Evolutionary conservation across 1,284 basidiomycete genomes (phyloP).

Genomic region (Afroboletus lepidellus): DNA sequence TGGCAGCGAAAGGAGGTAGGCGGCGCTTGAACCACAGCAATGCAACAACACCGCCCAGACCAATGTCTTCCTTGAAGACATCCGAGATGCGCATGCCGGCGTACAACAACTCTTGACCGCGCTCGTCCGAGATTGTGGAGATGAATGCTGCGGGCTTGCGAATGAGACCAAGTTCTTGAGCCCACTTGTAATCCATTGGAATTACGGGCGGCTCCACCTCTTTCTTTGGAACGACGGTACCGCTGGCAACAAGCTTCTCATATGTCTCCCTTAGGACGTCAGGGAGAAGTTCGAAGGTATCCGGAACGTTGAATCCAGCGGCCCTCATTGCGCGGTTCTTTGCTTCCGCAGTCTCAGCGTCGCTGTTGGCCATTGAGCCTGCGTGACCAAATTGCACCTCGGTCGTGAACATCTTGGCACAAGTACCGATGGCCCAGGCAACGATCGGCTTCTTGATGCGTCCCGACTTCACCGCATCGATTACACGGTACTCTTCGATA

Average conservation of each 20-base stretch:
- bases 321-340: slow-evolving; percentile 96
- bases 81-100: slow-evolving; percentile 99
- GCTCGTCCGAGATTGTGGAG: slow-evolving; percentile 99
- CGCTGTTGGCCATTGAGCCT: slow-evolving; percentile 97
- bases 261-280: slow-evolving; percentile 83
- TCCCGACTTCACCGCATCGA: slow-evolving; percentile 94
- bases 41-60: slow-evolving; percentile 94
- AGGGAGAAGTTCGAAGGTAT: slow-evolving; percentile 97
- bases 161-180: slow-evolving; percentile 96
- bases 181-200: slow-evolving; percentile 99
- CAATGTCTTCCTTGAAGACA: slow-evolving; percentile 97
- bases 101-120: slow-evolving; percentile 97
- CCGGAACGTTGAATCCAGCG: slow-evolving; percentile 95
- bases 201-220: slow-evolving; percentile 94
- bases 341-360: slow-evolving; percentile 94
- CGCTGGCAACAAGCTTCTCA: slow-evolving; percentile 74
- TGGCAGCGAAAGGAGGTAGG: slow-evolving; percentile 81
- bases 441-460: slow-evolving; percentile 98
- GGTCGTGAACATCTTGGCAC: slow-evolving; percentile 99
- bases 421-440: slow-evolving; percentile 99
- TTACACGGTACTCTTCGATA: slow-evolving; percentile 98
- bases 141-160: slow-evolving; percentile 99
- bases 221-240: slow-evolving; percentile 68
- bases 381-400: slow-evolving; percentile 99
- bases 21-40: slow-evolving; percentile 98